A percentile compares a stretch with the other conserved stretches of the same genome.
Evolutionary conservation across 257 asterid genomes (phyloP).

Genomic region (Asclepias syriaca): DNA sequence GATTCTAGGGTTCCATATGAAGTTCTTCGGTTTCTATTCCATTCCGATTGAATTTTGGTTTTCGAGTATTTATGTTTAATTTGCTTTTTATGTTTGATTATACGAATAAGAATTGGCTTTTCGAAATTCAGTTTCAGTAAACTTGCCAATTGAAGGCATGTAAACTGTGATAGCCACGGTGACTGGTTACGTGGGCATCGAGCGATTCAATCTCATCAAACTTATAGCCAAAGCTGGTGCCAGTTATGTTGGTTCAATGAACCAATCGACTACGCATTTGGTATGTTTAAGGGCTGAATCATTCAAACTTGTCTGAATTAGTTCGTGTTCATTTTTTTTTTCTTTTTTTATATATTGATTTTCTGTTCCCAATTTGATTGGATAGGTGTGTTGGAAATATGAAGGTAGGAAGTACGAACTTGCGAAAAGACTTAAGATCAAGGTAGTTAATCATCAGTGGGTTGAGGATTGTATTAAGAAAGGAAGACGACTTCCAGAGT

Average conservation of each 20-base stretch:
- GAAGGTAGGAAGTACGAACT: slow-evolving; percentile 48
- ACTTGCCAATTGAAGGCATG: slow-evolving; percentile 46
- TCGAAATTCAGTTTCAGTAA: neutral
- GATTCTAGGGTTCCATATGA: slow-evolving; percentile 8
- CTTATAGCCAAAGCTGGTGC: slow-evolving; percentile 33
- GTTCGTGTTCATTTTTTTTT: neutral
- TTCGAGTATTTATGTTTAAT: neutral
- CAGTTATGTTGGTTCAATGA: slow-evolving; percentile 39
- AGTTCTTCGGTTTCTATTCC: neutral
- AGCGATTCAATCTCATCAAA: slow-evolving; percentile 40
- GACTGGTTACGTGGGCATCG: slow-evolving; percentile 34
- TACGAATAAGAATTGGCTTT: neutral
- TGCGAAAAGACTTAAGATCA: slow-evolving; percentile 40
- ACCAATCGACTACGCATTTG: slow-evolving; percentile 34
- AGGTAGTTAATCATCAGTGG: slow-evolving; percentile 79
- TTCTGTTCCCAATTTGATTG: neutral
- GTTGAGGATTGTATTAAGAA: slow-evolving; percentile 70
- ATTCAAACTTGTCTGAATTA: neutral
- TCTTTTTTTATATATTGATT: neutral
- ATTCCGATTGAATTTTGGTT: neutral
- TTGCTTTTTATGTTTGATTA: slow-evolving; percentile 1
- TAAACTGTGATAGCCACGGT: slow-evolving; percentile 55
- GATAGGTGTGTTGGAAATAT: slow-evolving; percentile 42
- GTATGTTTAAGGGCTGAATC: slow-evolving; percentile 9
- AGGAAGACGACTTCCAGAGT: slow-evolving; percentile 57